phyloP scores from a whole-genome alignment of 371 early-diverging fungal species.

The Synchytrium microbalum region DNA sequence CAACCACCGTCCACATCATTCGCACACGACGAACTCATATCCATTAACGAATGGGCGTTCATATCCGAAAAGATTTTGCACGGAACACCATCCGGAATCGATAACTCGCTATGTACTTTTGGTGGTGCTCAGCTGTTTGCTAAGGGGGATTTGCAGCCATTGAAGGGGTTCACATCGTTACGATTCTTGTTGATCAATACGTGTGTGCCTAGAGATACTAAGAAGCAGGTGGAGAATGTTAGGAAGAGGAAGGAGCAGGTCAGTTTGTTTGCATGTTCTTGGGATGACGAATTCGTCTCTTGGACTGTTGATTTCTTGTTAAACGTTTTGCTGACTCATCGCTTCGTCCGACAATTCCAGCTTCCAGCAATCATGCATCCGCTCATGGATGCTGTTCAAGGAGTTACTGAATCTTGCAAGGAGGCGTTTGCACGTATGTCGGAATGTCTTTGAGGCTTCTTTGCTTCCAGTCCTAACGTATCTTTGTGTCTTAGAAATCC shows the following conservation, averaged over 20 bases:
- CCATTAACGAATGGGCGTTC: slow-evolving; percentile 81
- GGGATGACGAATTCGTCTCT: too few species aligned
- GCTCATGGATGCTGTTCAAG: slow-evolving; percentile 69
- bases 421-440: slow-evolving; percentile 27
- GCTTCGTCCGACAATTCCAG: slow-evolving; percentile 15
- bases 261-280: too few species aligned
- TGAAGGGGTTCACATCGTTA: slow-evolving; percentile 48
- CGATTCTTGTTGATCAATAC: slow-evolving; percentile 80
- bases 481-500: too few species aligned
- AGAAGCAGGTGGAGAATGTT: slow-evolving; percentile 75
- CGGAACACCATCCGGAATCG: slow-evolving; percentile 92
- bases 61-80: slow-evolving; percentile 89
- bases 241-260: slow-evolving; percentile 50
- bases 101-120: slow-evolving; percentile 75
- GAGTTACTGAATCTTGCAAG: slow-evolving; percentile 50
- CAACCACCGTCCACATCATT: slow-evolving; percentile 1
- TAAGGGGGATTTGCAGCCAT: slow-evolving; percentile 29
- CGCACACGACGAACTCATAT: slow-evolving; percentile 22
- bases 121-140: slow-evolving; percentile 51
- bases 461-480: too few species aligned
- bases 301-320: background rate
- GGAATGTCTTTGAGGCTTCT: background rate
- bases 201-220: slow-evolving; percentile 80
- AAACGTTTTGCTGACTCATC: background rate
- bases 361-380: slow-evolving; percentile 58